Evolutionary conservation across 345 rosid genomes (phyloP).

Genomic region (Dipteronia dyeriana): DNA sequence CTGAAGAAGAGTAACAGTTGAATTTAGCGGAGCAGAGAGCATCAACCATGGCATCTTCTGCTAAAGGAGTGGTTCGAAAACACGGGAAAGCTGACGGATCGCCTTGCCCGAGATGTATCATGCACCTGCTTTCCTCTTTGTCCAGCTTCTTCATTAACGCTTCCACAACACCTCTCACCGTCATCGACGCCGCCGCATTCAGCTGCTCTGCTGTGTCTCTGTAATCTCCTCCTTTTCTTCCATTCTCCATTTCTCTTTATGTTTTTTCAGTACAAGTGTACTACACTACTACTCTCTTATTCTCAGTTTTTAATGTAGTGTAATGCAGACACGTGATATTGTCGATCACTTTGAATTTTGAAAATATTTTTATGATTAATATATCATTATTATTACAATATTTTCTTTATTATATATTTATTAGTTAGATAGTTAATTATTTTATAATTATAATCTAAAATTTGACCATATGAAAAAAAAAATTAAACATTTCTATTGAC

Average conservation of each 20-base stretch:
- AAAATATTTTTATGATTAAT: too few relatives aligned
- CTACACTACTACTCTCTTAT: too few relatives aligned
- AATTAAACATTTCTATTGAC: too few relatives aligned
- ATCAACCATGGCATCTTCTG: conserved; percentile 51
- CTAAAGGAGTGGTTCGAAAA: conserved; percentile 35
- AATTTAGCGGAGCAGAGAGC: conserved; percentile 43
- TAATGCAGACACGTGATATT: too few relatives aligned
- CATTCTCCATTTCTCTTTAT: conserved; percentile 17
- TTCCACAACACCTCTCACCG: conserved; percentile 25
- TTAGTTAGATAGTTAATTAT: too few relatives aligned
- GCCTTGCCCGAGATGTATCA: conserved; percentile 49
- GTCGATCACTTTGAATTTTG: too few relatives aligned
- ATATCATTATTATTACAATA: too few relatives aligned
- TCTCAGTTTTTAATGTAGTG: too few relatives aligned
- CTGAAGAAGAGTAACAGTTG: conserved; percentile 42
- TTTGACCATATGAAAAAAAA: too few relatives aligned
- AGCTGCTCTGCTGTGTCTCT: conserved; percentile 13
- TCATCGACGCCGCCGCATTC: conserved; percentile 8
- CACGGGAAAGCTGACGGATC: conserved; percentile 52
- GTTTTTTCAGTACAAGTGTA: background rate
- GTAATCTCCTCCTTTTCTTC: conserved; percentile 19
- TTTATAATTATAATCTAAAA: too few relatives aligned
- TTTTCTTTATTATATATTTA: too few relatives aligned
- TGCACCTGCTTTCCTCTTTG: conserved; percentile 30
- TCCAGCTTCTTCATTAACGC: conserved; percentile 27